These are phyloP conservation scores for Globisporangium lucens DNA, from an alignment of 352 stramenopile genomes.

Conservation along the genomic window DNA sequence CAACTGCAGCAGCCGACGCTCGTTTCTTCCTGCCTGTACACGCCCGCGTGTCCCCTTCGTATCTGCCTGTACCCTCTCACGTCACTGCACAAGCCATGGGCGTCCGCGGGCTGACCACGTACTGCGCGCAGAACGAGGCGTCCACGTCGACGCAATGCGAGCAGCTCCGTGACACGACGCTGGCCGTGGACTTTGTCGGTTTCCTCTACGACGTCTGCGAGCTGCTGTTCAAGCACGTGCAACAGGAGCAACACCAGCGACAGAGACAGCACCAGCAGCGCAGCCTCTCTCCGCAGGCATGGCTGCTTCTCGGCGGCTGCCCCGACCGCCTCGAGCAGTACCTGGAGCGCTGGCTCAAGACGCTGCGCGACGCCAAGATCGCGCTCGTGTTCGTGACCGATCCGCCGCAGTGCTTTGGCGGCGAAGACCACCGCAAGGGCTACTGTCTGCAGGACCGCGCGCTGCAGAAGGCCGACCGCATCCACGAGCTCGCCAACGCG, in stretches of 20 bases:
- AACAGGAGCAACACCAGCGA: conserved; percentile 14
- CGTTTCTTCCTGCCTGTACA: no score
- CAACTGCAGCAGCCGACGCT: no score
- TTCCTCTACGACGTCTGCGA: conserved; percentile 78
- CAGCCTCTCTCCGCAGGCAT: conserved; percentile 30
- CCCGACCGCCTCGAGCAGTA: conserved; percentile 40
- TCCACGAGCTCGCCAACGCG: conserved; percentile 31
- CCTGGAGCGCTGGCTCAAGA: conserved; percentile 45
- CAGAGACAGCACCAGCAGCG: conserved; percentile 4
- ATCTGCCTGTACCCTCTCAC: not conserved
- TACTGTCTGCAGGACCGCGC: conserved; percentile 52
- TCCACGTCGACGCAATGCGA: conserved; percentile 29
- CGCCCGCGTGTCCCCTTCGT: not conserved
- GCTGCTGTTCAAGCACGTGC: conserved; percentile 38
- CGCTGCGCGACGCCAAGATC: conserved; percentile 40
- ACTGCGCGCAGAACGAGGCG: conserved; percentile 51
- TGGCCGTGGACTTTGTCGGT: conserved; percentile 79
- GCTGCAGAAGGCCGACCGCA: conserved; percentile 47
- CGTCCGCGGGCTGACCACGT: conserved; percentile 56
- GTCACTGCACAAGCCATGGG: conserved; percentile 35
- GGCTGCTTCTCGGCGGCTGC: conserved; percentile 65
- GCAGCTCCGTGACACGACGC: conserved; percentile 57
- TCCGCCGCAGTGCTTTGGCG: conserved; percentile 72
- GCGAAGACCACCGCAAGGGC: conserved; percentile 62
- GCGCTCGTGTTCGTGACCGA: conserved; percentile 69